Evolutionary conservation across 2,329 filamentous ascomycete genomes (phyloP), one percentile per base, ranked within the genome.

Genomic region (Huntiella bhutanensis): DNA sequence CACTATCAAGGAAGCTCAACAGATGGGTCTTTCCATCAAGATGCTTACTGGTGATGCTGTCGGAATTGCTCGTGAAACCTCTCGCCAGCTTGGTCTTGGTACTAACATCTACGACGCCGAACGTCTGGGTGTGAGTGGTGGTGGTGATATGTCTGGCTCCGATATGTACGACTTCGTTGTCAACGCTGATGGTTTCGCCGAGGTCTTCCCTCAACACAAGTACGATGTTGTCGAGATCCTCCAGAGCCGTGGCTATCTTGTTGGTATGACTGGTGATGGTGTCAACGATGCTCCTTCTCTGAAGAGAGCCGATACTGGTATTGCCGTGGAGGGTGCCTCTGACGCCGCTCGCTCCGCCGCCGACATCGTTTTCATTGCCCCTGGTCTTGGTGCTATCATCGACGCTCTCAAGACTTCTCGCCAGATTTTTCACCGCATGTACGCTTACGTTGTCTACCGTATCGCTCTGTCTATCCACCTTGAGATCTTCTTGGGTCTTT

Each of bases 21-120:
- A 69, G 53, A 75, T 93, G 49, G 85, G 85, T 70, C 71, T 93
- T 51, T 86, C 81, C 55, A 86, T 93, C 66, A 93, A 93, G 73
- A 93, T 93, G 84, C 75, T 93, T 67, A 93, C 86, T 65, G 85
- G 85, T 73, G 85, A 93, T 60, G 84, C 86, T 54, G 85, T 93
- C 60, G 86, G n/a, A n/a, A n/a, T n/a, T n/a, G n/a, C n/a, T n/a
- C n/a, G n/a, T n/a, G n/a, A n/a, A n/a, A n/a, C n/a, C 55, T 91
- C 84, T 46, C 82, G 84, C 58, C 83, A 91, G 65, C 80, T 93
- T 54, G 84, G 85, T 68, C 79, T 93, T 51, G 85, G 85, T 57
- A 91, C 84, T 58, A 93, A 93, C 64, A 78, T 93, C 57, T 93
- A 92, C 71, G 88, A 93, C 58, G 83, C 85, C 64, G 85, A 93